Evolutionary conservation across 148 eudicot species (phyloP).

Genomic region (Fagopyrum tataricum): DNA sequence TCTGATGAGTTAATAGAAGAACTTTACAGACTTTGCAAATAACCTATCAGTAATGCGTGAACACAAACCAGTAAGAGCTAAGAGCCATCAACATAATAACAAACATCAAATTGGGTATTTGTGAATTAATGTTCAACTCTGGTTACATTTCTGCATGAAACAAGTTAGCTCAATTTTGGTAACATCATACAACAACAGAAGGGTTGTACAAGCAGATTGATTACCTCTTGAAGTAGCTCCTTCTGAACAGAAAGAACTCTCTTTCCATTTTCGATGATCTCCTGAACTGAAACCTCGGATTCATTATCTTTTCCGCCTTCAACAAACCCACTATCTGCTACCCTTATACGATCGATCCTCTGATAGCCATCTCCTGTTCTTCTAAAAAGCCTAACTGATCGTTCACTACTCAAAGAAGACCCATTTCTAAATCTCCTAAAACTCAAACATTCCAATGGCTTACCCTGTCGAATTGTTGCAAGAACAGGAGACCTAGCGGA

Average conservation of each 20-base stretch:
- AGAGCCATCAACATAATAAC: neutral
- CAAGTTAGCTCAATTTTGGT: neutral
- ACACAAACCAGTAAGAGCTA: neutral
- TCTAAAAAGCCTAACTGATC: constrained; percentile 11
- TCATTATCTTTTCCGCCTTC: constrained; percentile 32
- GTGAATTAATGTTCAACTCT: too few species aligned
- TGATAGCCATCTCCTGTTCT: constrained; percentile 18
- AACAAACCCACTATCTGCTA: constrained; percentile 26
- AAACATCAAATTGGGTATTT: constrained; percentile 9
- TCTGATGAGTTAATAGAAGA: neutral
- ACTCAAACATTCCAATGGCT: constrained; percentile 25
- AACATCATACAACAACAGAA: neutral
- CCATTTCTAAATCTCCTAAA: constrained; percentile 16
- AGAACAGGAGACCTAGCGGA: constrained; percentile 27
- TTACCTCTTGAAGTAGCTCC: constrained; percentile 64
- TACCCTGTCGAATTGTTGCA: constrained; percentile 23
- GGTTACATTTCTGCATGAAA: too few species aligned
- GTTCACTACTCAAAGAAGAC: constrained; percentile 19
- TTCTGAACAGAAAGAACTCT: constrained; percentile 67
- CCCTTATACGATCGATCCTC: constrained; percentile 31
- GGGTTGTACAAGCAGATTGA: neutral
- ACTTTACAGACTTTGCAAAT: too few species aligned
- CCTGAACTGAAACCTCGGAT: constrained; percentile 60
- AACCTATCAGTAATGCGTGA: neutral
- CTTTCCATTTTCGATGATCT: constrained; percentile 75